Evolutionary conservation across 495 filamentous ascomycete species (phyloP), one percentile per base, ranked within the genome.

Genomic region (Penicillium ochrochloron): DNA sequence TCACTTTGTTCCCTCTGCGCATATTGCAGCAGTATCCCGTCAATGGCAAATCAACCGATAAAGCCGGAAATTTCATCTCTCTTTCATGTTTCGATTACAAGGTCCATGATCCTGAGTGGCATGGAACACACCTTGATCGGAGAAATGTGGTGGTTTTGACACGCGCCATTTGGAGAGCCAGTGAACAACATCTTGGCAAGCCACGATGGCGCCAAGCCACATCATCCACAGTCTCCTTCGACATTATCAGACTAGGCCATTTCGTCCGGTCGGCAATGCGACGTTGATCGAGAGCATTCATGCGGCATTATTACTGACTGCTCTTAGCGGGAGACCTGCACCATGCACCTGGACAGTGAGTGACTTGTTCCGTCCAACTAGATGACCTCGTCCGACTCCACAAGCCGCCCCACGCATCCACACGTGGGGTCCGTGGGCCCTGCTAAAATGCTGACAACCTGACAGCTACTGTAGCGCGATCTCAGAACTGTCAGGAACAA

Each of bases 81-180:
- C 8, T 9, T 33, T 33, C 2, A 9, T 33, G 25, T 9, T 6
- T 33, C 31, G 31, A 33, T 33, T 33, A 5, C 31, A 9, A 33
- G 31, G 31, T 33, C 5, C 5, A 33, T 33, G 5, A 33, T 4
- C 31, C 5, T 33, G 5, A 33, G 31, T 33, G 8, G 8, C 31
- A 33, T 33, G 31, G 31, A 9, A 33, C 37, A 17, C 37, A 41
- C 14, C 3, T 12, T 3, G 5, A 41, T 1, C 2, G 12, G 2
- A 14, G 21, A 48, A n/a, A 25, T 14, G 15, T 23, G 10, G 3
- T 15, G 2, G 37, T 4, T 10, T 25, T 23, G 44, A 12, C 44
- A 48, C 19, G 44, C n/a, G 42, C 44, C 19, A 48, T 48, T 48
- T 48, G 44, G 9, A n/a, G 44, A 48, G 44, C 44, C 44, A 48